Percentiles rank a stretch among this genome's conserved stretches.
These are phyloP conservation scores for Pseudopithomyces chartarum DNA, from an alignment of 2,329 filamentous ascomycete species.

Conservation along the genomic window DNA sequence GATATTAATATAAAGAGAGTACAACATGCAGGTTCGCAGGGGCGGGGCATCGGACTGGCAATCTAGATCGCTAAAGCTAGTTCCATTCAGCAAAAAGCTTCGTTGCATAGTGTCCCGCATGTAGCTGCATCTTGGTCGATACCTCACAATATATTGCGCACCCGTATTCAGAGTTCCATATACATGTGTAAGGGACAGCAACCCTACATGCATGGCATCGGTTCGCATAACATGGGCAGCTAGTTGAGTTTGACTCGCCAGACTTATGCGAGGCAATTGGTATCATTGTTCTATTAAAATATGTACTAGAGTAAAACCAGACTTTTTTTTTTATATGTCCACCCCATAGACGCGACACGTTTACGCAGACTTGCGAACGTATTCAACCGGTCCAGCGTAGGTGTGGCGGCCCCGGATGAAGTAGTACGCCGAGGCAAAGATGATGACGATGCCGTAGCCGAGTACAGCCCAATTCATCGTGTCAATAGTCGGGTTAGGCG, in stretches of 20 bases:
- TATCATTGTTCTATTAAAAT: background rate
- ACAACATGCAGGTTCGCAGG: too few species aligned
- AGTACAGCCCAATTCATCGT: slow-evolving; percentile 53
- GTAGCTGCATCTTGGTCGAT: too few species aligned
- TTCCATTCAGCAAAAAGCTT: too few species aligned
- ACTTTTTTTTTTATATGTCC: background rate
- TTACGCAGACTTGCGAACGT: slow-evolving; percentile 14
- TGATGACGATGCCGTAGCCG: slow-evolving; percentile 49
- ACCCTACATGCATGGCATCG: too few species aligned
- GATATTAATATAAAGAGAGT: too few species aligned
- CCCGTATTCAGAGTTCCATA: too few species aligned
- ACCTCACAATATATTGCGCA: too few species aligned
- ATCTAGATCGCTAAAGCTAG: too few species aligned
- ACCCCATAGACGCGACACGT: background rate
- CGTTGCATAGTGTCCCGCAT: too few species aligned
- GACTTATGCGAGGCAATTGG: background rate
- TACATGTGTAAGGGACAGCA: too few species aligned
- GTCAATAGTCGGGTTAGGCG: slow-evolving; percentile 14
- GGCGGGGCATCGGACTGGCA: too few species aligned
- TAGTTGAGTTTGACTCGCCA: background rate
- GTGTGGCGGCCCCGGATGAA: slow-evolving; percentile 40
- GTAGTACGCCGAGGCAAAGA: slow-evolving; percentile 50
- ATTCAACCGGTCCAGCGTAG: slow-evolving; percentile 38
- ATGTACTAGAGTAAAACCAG: background rate
- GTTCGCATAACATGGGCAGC: background rate